phyloP scores from a whole-genome alignment of 495 filamentous ascomycete genomes.

The Penicillium roqueforti region DNA sequence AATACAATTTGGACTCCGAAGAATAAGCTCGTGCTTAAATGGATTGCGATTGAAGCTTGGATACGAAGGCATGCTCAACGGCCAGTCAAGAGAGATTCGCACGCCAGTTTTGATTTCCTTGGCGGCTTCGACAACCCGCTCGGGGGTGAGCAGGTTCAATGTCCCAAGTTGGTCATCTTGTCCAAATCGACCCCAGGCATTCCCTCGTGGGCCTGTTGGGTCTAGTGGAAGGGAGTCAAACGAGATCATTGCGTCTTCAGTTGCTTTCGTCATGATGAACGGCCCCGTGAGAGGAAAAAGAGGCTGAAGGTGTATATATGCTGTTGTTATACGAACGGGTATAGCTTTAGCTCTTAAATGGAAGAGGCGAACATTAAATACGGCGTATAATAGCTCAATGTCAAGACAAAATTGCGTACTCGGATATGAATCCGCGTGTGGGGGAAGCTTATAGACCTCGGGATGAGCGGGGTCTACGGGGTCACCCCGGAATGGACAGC shows the following conservation, averaged over 20 bases:
- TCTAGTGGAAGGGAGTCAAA: slow-evolving; percentile 49
- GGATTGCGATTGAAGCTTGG: slow-evolving; percentile 35
- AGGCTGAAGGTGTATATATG: not conserved
- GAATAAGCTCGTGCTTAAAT: slow-evolving; percentile 37
- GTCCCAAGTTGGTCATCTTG: slow-evolving; percentile 46
- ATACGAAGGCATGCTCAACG: slow-evolving; percentile 34
- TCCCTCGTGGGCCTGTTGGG: slow-evolving; percentile 42
- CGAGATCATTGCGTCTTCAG: slow-evolving; percentile 9
- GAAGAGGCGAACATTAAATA: too few species aligned
- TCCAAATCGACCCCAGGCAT: slow-evolving; percentile 52
- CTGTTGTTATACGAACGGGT: too few species aligned
- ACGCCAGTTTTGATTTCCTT: slow-evolving; percentile 51
- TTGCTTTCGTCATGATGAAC: slow-evolving; percentile 6
- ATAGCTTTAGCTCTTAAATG: too few species aligned
- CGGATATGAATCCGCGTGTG: too few species aligned
- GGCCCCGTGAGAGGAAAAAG: not conserved
- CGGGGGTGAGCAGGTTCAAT: slow-evolving; percentile 49
- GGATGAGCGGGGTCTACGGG: too few species aligned
- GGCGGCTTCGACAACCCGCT: slow-evolving; percentile 44
- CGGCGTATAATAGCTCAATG: too few species aligned
- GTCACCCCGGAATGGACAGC: too few species aligned
- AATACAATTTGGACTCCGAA: slow-evolving; percentile 34
- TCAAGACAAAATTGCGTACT: too few species aligned
- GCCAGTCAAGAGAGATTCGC: slow-evolving; percentile 48
- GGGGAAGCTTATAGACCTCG: too few species aligned